phyloP scores from a whole-genome alignment of 768 basidiomycete genomes.

The Tremella mesenterica region DNA sequence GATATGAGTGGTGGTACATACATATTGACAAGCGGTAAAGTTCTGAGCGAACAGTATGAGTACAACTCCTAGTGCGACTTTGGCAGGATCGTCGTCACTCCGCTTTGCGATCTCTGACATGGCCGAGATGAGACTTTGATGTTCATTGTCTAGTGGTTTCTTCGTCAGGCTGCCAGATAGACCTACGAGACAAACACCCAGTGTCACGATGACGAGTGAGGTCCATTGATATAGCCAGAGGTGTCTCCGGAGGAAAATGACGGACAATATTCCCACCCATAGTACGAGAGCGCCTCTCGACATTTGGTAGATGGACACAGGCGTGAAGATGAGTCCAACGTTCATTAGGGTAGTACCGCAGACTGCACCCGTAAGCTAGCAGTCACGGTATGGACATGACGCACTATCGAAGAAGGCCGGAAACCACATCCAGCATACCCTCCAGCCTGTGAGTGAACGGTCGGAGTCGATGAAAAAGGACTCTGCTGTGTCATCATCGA shows the following conservation, averaged over 20 bases:
- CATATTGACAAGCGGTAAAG: slow-evolving; percentile 50
- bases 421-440: slow-evolving; percentile 37
- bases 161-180: slow-evolving; percentile 78
- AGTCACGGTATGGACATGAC: slow-evolving; percentile 1
- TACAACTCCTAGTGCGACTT: slow-evolving; percentile 57
- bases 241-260: slow-evolving; percentile 76
- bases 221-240: slow-evolving; percentile 92
- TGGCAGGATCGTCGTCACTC: slow-evolving; percentile 37
- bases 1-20: slow-evolving; percentile 10
- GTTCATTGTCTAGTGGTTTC: slow-evolving; percentile 49
- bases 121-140: slow-evolving; percentile 3
- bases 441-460: slow-evolving; percentile 23
- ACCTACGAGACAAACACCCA: slow-evolving; percentile 53
- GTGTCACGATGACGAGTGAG: slow-evolving; percentile 68
- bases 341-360: slow-evolving; percentile 79
- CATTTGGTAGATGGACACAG: slow-evolving; percentile 97
- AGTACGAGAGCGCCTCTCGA: slow-evolving; percentile 71
- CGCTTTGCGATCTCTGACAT: slow-evolving; percentile 33
- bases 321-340: slow-evolving; percentile 86
- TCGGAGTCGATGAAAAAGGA: slow-evolving; percentile 8
- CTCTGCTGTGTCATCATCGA: slow-evolving; percentile 5
- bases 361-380: slow-evolving; percentile 41
- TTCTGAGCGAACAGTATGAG: slow-evolving; percentile 89
- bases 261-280: slow-evolving; percentile 84
- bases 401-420: slow-evolving; percentile 42